Evolutionary conservation across 805 yeast species (phyloP).

Genomic region (Cyberlindnera bimundalis): DNA sequence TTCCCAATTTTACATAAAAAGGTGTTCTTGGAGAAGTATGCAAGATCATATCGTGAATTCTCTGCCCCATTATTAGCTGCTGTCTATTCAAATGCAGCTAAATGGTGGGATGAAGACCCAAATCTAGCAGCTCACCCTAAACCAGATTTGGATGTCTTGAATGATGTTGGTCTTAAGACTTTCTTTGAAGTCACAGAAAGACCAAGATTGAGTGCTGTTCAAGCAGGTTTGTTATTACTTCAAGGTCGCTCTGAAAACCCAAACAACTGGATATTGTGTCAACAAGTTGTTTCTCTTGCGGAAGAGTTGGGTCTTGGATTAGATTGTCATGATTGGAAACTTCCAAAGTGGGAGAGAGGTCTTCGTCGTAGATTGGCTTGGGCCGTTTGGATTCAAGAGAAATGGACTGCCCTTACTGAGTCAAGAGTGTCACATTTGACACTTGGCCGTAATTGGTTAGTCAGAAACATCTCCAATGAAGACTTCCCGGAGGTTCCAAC

Average conservation of each 20-base stretch:
- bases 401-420: constrained; percentile 82
- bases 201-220: constrained; percentile 89
- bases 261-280: constrained; percentile 81
- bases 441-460: constrained; percentile 75
- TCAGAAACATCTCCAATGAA: constrained; percentile 57
- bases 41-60: constrained; percentile 87
- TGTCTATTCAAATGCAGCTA: constrained; percentile 81
- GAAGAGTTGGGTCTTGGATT: constrained; percentile 89
- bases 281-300: constrained; percentile 82
- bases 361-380: constrained; percentile 85
- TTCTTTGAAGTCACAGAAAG: constrained; percentile 73
- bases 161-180: constrained; percentile 61
- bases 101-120: constrained; percentile 85
- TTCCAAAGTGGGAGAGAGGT: constrained; percentile 95
- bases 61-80: constrained; percentile 90
- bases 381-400: constrained; percentile 92
- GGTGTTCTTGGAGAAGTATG: constrained; percentile 86
- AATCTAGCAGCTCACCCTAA: constrained; percentile 70
- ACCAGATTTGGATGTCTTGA: constrained; percentile 71
- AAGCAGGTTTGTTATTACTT: constrained; percentile 76
- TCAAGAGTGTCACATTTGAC: constrained; percentile 82
- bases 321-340: constrained; percentile 87
- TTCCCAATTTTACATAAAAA: constrained; percentile 89
- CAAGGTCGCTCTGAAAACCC: constrained; percentile 56
- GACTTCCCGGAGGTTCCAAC: constrained; percentile 74